Base-by-base conservation (phyloP, 495 filamentous ascomycete genomes). In the Lindgomyces ingoldianus region DNA sequence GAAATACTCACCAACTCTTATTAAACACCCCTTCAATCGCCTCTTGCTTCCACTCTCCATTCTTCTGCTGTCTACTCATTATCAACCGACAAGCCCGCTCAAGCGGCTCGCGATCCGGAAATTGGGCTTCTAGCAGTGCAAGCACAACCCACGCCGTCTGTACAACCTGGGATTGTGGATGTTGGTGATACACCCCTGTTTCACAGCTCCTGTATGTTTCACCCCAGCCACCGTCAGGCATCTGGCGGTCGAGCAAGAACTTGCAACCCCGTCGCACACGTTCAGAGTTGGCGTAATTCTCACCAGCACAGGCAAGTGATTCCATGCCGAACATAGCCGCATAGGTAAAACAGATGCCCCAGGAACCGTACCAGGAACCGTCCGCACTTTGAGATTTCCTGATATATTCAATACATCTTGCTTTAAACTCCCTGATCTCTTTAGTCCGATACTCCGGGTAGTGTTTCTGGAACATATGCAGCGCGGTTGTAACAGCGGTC, bases 261-360 rank as follows among this genome's bases (percentile, higher is more conserved):
- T 91, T 83, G 70, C 94, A 97, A 0, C 87, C 94, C 27, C 83
- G 84, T 51, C 85, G 84, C 30, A 91, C 82, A 57, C 84, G 75
- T 1, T 80, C 76, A 68, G 89, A 92, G 60, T 87, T 96, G 48
- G 79, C 78, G 65, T 93, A 96, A 0, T 79, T 89, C 77, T 96
- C 91, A 2, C 91, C 91, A 18, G 89, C 85, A 60, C 87, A 90
- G 25, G 85, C 83, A 41, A 98, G 78, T 62, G 89, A 89, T 71
- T 97, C 91, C 1, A 96, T 79, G 0, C 94, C 94, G 74, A 98
- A 98, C 91, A 97, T 91, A 41, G 85, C 86, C 0, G 94, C 94
- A 73, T 98, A 98, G 1, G 91, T 96, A 76, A 93, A 98, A 75
- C 95, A 98, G 74, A 98, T 93, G 42, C 91, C 95, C 94, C 94